Evolutionary conservation across 148 eudicot species (phyloP).

Genomic region (Heliamphora exappendiculata): DNA sequence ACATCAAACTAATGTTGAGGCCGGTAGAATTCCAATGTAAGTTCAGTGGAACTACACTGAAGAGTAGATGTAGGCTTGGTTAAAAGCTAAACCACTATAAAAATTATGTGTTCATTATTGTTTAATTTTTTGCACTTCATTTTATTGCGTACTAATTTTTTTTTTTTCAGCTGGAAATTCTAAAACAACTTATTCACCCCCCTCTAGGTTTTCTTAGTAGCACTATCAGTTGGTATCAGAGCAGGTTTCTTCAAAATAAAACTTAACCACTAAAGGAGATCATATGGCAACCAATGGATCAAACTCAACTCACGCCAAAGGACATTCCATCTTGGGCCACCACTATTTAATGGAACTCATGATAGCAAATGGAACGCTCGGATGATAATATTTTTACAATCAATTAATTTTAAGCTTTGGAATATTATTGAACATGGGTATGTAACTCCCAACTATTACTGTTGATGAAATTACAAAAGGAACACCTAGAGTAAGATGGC

Average conservation of each 20-base stretch:
- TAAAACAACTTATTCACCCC: neutral
- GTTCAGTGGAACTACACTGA: no score
- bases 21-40: no score
- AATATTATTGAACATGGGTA: neutral
- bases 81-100: no score
- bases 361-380: neutral
- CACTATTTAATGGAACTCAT: neutral
- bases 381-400: neutral
- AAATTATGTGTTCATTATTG: no score
- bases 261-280: neutral
- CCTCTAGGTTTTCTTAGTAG: neutral
- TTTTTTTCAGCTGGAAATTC: no score
- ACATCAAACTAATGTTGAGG: no score
- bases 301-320: neutral
- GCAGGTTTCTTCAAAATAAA: no score
- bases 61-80: no score
- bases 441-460: neutral
- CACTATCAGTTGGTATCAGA: no score
- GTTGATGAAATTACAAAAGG: neutral
- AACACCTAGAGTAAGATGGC: neutral
- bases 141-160: no score
- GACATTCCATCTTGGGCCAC: neutral
- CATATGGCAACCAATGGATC: neutral
- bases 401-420: neutral
- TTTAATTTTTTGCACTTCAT: no score